These are phyloP conservation scores for Solanum pinnatisectum DNA, from an alignment of 257 asterid species.

Conservation along the genomic window DNA sequence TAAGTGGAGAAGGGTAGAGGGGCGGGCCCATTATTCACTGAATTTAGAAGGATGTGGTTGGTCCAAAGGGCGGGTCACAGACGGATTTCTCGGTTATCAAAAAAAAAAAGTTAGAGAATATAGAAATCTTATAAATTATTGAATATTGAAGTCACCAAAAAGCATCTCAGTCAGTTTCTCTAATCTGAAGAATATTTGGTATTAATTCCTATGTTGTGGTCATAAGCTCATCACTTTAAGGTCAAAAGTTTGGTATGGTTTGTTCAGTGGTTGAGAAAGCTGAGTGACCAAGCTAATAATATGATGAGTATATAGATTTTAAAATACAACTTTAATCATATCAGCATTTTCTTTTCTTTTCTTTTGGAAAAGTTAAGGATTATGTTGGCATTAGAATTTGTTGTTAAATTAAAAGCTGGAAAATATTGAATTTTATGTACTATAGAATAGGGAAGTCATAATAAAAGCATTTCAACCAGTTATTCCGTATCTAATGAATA, in stretches of 20 bases:
- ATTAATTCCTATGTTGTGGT: background rate
- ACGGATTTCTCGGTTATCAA: too few species aligned
- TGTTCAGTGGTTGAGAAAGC: conserved; percentile 88
- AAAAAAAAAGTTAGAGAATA: background rate
- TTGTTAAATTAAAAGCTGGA: background rate
- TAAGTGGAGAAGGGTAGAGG: too few species aligned
- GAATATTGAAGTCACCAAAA: background rate
- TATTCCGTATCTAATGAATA: background rate
- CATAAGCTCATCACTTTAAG: background rate
- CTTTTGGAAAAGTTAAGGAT: background rate
- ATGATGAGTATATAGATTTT: conserved; percentile 78
- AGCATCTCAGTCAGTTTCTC: background rate
- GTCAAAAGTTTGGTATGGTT: conserved; percentile 24
- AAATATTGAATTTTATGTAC: background rate
- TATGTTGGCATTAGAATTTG: background rate
- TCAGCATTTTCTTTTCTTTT: background rate
- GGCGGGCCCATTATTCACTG: too few species aligned
- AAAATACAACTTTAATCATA: conserved; percentile 18
- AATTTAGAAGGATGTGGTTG: too few species aligned
- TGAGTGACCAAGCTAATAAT: conserved; percentile 83
- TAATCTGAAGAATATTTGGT: background rate
- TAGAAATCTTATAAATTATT: background rate
- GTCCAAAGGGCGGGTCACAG: too few species aligned
- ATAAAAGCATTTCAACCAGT: background rate
- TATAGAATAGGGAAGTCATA: background rate